A percentile compares a stretch with the other conserved stretches of the same genome.
Conservation (phyloP, 2,329 filamentous ascomycete genomes). For the Colletotrichum noveboracense region DNA sequence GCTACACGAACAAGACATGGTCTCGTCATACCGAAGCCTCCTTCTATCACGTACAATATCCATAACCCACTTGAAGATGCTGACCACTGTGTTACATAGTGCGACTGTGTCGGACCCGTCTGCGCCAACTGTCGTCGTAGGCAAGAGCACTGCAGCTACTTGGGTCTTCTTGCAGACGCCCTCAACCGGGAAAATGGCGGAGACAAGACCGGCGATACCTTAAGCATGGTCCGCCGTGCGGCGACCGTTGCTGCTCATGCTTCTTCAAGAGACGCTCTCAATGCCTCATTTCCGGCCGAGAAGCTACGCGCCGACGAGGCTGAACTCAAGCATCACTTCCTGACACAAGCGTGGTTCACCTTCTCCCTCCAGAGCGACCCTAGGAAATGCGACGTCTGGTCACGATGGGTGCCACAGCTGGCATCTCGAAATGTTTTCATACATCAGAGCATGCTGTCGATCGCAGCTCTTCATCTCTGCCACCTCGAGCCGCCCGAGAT, state of each 20-base stretch:
- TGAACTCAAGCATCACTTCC: conserved; percentile 22
- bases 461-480: conserved; percentile 21
- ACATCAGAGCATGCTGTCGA: conserved; percentile 21
- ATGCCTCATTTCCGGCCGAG: conserved; percentile 16
- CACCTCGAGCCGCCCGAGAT: conserved; percentile 17
- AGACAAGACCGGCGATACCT: neutral
- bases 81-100: neutral
- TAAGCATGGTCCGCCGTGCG: conserved; percentile 17
- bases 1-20: neutral
- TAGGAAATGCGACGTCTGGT: conserved; percentile 22
- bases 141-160: conserved; percentile 22
- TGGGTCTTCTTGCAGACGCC: conserved; percentile 17
- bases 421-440: conserved; percentile 20
- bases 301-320: conserved; percentile 20
- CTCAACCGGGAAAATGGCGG: conserved; percentile 20
- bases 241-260: conserved; percentile 19
- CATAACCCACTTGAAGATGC: neutral
- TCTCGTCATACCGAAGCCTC: neutral
- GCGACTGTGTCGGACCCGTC: conserved; percentile 20
- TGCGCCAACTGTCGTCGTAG: conserved; percentile 21
- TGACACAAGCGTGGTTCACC: conserved; percentile 22
- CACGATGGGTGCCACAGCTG: conserved; percentile 19
- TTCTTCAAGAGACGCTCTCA: conserved; percentile 16
- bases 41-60: neutral
- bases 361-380: conserved; percentile 18